These are phyloP conservation scores for Lipomyces sp. DNA, from an alignment of 805 yeast genomes.

Conservation along the genomic window DNA sequence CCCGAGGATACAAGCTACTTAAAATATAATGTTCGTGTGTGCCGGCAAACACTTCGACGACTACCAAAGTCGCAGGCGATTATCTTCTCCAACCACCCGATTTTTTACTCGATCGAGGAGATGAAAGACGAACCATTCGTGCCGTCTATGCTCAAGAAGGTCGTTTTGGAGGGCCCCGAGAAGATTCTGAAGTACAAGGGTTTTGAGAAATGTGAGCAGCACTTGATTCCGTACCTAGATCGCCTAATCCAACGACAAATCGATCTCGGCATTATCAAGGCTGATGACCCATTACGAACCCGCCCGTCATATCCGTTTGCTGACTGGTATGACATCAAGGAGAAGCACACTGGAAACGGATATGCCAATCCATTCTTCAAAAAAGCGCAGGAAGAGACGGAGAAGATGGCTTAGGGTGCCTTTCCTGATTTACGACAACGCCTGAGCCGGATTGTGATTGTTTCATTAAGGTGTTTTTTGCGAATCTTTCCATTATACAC, in stretches of 20 bases:
- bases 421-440: background rate
- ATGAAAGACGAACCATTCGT: slow-evolving; percentile 78
- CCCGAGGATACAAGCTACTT: slow-evolving; percentile 53
- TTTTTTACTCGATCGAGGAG: slow-evolving; percentile 72
- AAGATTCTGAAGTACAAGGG: slow-evolving; percentile 67
- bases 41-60: slow-evolving; percentile 71
- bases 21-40: slow-evolving; percentile 70
- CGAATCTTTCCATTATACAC: background rate
- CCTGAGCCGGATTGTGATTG: background rate
- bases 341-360: slow-evolving; percentile 31
- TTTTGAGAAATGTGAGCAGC: slow-evolving; percentile 63
- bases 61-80: slow-evolving; percentile 68
- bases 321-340: slow-evolving; percentile 36
- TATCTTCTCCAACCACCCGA: slow-evolving; percentile 75
- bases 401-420: background rate
- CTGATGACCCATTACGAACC: slow-evolving; percentile 63
- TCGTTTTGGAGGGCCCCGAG: slow-evolving; percentile 68
- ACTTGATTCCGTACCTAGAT: slow-evolving; percentile 63
- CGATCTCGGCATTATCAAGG: slow-evolving; percentile 58
- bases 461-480: background rate
- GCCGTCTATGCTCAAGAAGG: slow-evolving; percentile 66
- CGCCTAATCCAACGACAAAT: slow-evolving; percentile 61
- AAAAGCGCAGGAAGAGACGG: background rate
- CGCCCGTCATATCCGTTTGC: slow-evolving; percentile 54
- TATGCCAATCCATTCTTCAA: slow-evolving; percentile 29